Evolutionary conservation across 139 green algal genomes (phyloP).

Genomic region (Chlorella sp.): DNA sequence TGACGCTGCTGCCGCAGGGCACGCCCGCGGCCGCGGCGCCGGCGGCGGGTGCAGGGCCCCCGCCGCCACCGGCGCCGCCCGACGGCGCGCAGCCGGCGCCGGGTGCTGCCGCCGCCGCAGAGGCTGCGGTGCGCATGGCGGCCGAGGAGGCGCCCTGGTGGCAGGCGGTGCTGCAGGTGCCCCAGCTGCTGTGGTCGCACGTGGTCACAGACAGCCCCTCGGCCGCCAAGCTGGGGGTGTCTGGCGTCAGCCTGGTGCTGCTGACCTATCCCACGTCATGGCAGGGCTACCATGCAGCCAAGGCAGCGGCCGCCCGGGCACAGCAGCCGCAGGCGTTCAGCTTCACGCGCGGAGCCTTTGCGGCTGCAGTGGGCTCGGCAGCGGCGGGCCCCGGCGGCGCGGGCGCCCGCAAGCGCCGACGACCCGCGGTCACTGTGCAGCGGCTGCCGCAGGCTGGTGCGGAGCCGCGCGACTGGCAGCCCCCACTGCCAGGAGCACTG

Average conservation of each 20-base stretch:
- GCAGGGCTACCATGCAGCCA: conserved; percentile 9
- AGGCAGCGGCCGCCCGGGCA: conserved; percentile 7
- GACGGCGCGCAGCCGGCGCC: background rate
- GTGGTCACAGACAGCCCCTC: conserved; percentile 20
- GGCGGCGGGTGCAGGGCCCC: background rate
- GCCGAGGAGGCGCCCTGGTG: background rate
- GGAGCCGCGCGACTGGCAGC: background rate
- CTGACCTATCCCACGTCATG: conserved; percentile 29
- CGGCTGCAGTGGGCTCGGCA: background rate
- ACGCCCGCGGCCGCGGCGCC: background rate
- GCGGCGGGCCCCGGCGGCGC: background rate
- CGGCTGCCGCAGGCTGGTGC: too few species aligned
- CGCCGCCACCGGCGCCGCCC: background rate
- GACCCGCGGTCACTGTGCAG: background rate
- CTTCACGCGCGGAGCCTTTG: background rate
- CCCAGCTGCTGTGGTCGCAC: conserved; percentile 25
- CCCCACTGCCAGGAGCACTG: background rate
- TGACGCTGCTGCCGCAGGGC: conserved; percentile 39
- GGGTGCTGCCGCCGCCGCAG: background rate
- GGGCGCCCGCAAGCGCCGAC: conserved; percentile 12
- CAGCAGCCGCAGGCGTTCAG: background rate
- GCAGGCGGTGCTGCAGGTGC: conserved; percentile 22
- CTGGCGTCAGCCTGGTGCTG: conserved; percentile 39
- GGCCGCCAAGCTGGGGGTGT: conserved; percentile 21
- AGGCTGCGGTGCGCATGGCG: background rate